Base-by-base conservation (phyloP, 441 rosid species). In the Aquilaria agallochum region DNA sequence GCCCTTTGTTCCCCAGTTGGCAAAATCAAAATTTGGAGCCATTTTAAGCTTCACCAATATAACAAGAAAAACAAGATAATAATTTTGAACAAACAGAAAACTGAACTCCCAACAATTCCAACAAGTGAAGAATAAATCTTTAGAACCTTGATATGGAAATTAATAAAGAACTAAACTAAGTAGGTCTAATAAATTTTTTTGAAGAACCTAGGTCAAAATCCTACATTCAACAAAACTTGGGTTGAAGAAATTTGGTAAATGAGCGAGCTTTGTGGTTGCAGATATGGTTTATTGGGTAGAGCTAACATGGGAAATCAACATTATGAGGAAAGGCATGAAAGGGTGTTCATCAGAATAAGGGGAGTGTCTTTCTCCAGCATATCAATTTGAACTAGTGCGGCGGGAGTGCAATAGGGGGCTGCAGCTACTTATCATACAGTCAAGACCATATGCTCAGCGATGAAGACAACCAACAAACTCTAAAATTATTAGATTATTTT, bases 21-120 rank as follows among this genome's bases (percentile, higher is more conserved):
- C 77, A 71, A 89, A 92, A 77, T 81, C 81, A 67, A 82, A 69
- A 62, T 87, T 76, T 51, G 90, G 81, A 73, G 87, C 84, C 96
- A 89, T 92, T 66, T 75, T 51, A 30, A 31, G 40, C 53, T 32
- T 50, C 14, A 42, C 51, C 60, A 45, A 46, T 46, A 55, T 49
- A 55, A 31, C 51, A 33, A 51, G 10, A 33, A 48, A 1, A 7
- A 40, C 45, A 4, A 40, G 45, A 40, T 10, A 40, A 40, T 9
- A 75, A 20, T 51, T 60, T 60, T 45, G 27, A 67, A 62, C 53
- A 42, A 57, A 48, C 31, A 55, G 53, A 46, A 68, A 56, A 42
- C 60, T 71, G 70, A 54, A 60, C 36, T 20, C 58, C 47, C 50
- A 50, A 33, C 60, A 67, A 74, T 36, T 42, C 58, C 33, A 48